Percentiles rank a stretch among this genome's conserved stretches.
Evolutionary conservation across 106 monocot genomes (phyloP).

Genomic region (Cymbidium sinense): DNA sequence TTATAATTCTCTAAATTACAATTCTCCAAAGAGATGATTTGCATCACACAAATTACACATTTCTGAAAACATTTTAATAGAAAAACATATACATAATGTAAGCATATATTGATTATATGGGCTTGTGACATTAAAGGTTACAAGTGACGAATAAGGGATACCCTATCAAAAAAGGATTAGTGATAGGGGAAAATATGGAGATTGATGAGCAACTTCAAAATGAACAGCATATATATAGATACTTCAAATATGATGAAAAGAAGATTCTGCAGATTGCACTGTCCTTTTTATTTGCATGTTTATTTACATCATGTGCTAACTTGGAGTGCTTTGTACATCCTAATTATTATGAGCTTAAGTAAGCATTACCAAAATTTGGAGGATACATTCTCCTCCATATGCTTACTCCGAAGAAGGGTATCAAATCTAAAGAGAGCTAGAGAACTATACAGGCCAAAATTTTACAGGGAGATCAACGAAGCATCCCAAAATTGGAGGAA

Average conservation of each 20-base stretch:
- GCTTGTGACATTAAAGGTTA: too few species aligned
- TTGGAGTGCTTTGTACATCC: background rate
- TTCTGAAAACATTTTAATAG: too few species aligned
- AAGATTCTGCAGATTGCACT: background rate
- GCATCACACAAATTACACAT: too few species aligned
- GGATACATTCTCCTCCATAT: slow-evolving; percentile 2
- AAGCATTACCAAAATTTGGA: slow-evolving; percentile 4
- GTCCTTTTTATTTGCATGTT: background rate
- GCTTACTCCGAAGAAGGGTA: background rate
- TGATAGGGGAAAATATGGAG: too few species aligned
- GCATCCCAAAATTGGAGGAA: slow-evolving; percentile 10
- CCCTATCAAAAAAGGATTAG: too few species aligned
- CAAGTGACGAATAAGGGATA: too few species aligned
- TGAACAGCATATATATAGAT: too few species aligned
- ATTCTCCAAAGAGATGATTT: too few species aligned
- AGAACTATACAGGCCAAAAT: background rate
- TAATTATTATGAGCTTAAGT: background rate
- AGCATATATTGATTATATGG: too few species aligned
- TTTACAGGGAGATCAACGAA: background rate
- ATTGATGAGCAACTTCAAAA: too few species aligned
- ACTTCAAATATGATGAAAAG: background rate
- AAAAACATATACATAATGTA: too few species aligned
- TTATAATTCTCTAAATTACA: too few species aligned
- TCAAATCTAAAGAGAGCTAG: background rate
- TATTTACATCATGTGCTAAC: background rate